Evolutionary conservation across 2,329 filamentous ascomycete genomes (phyloP).

Genomic region (Aspergillus versicolor): DNA sequence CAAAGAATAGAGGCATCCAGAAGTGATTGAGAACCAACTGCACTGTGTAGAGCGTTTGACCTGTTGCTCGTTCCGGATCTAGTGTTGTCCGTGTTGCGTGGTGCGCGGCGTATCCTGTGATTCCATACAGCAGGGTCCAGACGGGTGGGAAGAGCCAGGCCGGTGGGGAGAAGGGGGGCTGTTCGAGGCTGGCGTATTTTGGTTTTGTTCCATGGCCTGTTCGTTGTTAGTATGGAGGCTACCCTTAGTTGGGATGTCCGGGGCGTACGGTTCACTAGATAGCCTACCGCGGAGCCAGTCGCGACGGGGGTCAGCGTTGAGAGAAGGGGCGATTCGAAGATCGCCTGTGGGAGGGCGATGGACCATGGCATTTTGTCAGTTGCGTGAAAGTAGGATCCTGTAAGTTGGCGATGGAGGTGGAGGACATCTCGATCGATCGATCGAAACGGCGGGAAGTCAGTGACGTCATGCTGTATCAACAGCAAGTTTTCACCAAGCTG

Average conservation of each 20-base stretch:
- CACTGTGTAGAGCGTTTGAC: conserved; percentile 77
- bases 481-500: too few species aligned
- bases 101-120: conserved; percentile 89
- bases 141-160: conserved; percentile 59
- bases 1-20: conserved; percentile 94
- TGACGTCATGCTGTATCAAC: too few species aligned
- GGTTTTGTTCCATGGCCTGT: conserved; percentile 32
- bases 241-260: too few species aligned
- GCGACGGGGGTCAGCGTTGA: conserved; percentile 30
- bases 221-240: neutral
- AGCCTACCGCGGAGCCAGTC: conserved; percentile 26
- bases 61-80: conserved; percentile 45
- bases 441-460: too few species aligned
- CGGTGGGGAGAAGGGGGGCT: conserved; percentile 56
- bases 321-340: conserved; percentile 31
- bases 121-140: conserved; percentile 59
- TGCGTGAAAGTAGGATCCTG: neutral
- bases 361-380: conserved; percentile 27
- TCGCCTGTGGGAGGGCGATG: conserved; percentile 27
- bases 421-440: too few species aligned
- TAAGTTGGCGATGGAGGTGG: too few species aligned
- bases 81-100: conserved; percentile 52
- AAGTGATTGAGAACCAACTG: conserved; percentile 82
- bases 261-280: conserved; percentile 30
- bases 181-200: conserved; percentile 38